Evolutionary conservation across 495 filamentous ascomycete genomes (phyloP).

Genomic region (Amniculicola lignicola): DNA sequence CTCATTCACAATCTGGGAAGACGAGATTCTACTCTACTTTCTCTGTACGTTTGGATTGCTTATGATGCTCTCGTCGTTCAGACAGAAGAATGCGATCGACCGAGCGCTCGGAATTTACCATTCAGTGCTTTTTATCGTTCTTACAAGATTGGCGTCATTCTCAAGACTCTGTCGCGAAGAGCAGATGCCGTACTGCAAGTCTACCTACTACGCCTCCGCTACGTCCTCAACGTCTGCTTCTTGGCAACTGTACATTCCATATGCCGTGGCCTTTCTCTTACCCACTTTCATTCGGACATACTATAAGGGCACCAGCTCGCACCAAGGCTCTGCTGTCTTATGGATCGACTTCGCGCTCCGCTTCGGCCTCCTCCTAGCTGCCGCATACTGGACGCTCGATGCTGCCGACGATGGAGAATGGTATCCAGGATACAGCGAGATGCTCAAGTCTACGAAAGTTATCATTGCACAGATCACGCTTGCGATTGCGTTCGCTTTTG

Average conservation of each 20-base stretch:
- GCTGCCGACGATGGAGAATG: conserved; percentile 86
- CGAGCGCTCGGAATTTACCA: conserved; percentile 75
- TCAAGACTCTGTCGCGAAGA: conserved; percentile 96
- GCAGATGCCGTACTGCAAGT: conserved; percentile 94
- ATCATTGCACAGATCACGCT: conserved; percentile 73
- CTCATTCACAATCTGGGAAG: conserved; percentile 99
- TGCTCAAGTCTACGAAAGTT: conserved; percentile 69
- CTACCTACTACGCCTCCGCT: conserved; percentile 90
- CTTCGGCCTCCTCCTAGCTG: conserved; percentile 67
- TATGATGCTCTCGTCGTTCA: conserved; percentile 68
- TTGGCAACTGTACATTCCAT: conserved; percentile 83
- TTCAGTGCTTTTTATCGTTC: conserved; percentile 73
- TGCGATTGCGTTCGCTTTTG: conserved; percentile 62
- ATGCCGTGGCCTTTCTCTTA: conserved; percentile 66
- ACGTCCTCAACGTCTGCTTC: conserved; percentile 88
- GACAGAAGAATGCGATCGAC: conserved; percentile 59
- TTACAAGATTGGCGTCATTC: conserved; percentile 79
- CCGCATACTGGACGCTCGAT: conserved; percentile 85
- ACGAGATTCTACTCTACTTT: conserved; percentile 89
- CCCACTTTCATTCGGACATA: conserved; percentile 76
- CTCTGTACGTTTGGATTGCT: conserved; percentile 79
- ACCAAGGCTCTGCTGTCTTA: conserved; percentile 74
- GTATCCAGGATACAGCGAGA: conserved; percentile 59
- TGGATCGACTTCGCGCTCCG: conserved; percentile 85
- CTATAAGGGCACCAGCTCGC: conserved; percentile 72